Evolutionary conservation across 1,284 basidiomycete species (phyloP), one percentile per base, ranked within the genome.

Genomic region (Heterobasidion occidentale): DNA sequence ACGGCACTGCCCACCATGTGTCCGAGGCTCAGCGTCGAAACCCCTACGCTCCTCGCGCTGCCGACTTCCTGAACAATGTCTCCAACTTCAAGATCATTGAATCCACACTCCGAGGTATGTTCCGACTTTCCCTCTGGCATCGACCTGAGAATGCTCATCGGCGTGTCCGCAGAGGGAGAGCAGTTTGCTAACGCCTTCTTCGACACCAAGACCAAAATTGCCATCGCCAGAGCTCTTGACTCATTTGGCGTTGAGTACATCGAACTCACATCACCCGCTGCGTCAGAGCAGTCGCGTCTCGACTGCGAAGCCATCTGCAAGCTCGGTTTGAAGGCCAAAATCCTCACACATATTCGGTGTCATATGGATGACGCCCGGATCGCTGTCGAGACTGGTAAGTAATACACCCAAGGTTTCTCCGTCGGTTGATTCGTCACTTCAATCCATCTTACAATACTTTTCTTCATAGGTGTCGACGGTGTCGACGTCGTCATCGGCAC

Each of bases 181-280:
- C 94, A 99, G 74, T 99, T 99, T 67, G 96, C 97, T 62, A 99
- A 98, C 68, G 96, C 97, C 56, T 99, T 98, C 81, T 98, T 98
- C 73, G 95, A 97, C 72, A 95, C 94, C 70, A 95, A 97, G 81
- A 99, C 95, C 77, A 99, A 99, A 84, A 98, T 98, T 73, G 94
- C 95, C 71, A 99, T 99, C 66, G 97, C 97, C 65, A 95, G 90
- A 79, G 94, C 90, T 36, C 84, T 97, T 55, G 94, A 97, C 78
- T 94, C 93, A 53, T 98, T 98, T 68, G 97, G 97, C 69, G 97
- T 99, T 60, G 97, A 99, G 73, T 99, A 98, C 82, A 96, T 99
- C 70, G 97, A 99, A 73, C 86, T 99, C 68, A 99, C 97, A 33
- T 98, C 95, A 20, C 97, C 97, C 51, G 95, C 92, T 51, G 97